Evolutionary conservation across 805 yeast genomes (phyloP).

Genomic region (Barnettozyma siamensis): DNA sequence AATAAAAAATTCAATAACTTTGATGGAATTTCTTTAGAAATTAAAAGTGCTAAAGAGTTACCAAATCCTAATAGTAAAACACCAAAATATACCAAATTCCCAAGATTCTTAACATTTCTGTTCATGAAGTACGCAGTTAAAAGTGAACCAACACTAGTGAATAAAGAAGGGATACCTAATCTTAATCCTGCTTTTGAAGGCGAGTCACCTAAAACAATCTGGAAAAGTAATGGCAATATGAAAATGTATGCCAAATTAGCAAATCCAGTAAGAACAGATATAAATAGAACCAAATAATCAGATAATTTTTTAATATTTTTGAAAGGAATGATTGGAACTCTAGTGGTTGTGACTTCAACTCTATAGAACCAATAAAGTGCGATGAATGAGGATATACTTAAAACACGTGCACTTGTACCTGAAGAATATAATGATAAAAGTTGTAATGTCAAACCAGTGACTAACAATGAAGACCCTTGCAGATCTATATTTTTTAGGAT

Average conservation of each 20-base stretch:
- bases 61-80: conserved; percentile 33
- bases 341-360: conserved; percentile 23
- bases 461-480: conserved; percentile 29
- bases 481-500: conserved; percentile 28
- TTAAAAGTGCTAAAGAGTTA: conserved; percentile 31
- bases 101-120: conserved; percentile 23
- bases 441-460: conserved; percentile 29
- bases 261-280: conserved; percentile 33
- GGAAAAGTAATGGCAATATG: conserved; percentile 37
- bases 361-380: conserved; percentile 15
- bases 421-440: conserved; percentile 25
- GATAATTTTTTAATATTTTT: conserved; percentile 22
- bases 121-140: conserved; percentile 36
- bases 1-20: conserved; percentile 34
- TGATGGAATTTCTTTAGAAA: conserved; percentile 32
- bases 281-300: conserved; percentile 24
- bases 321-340: conserved; percentile 32
- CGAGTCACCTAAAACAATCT: conserved; percentile 35
- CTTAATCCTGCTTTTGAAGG: conserved; percentile 37
- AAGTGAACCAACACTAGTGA: conserved; percentile 39
- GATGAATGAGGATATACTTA: conserved; percentile 13
- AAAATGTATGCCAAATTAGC: conserved; percentile 36
- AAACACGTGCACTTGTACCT: conserved; percentile 5
- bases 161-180: conserved; percentile 35
- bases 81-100: conserved; percentile 29